A percentile compares a stretch with the other conserved stretches of the same genome.
Conservation (phyloP, 2,329 filamentous ascomycete species). For the Zymoseptoria tritici region DNA sequence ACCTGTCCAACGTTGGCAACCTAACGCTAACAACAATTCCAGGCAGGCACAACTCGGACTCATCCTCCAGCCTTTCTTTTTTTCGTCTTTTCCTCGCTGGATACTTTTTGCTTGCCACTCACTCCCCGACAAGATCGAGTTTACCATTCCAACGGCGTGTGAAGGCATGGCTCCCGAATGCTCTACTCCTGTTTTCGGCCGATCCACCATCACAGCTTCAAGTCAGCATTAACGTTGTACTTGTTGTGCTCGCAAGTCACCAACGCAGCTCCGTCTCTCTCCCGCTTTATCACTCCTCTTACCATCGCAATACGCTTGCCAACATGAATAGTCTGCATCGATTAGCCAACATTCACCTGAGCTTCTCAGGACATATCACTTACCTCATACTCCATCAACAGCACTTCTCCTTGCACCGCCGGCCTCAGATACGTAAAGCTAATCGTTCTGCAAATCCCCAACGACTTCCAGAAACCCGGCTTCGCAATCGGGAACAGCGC, state of each 20-base stretch:
- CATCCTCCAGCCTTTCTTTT: not conserved
- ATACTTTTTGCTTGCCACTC: not conserved
- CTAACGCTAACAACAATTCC: too few relatives aligned
- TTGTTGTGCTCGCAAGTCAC: conserved; percentile 21
- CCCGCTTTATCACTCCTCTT: conserved; percentile 15
- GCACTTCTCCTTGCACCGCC: conserved; percentile 14
- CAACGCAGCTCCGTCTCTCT: conserved; percentile 16
- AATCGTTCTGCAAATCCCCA: conserved; percentile 15
- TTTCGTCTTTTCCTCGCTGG: not conserved
- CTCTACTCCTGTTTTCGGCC: too few relatives aligned
- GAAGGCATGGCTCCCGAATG: not conserved
- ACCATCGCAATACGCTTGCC: conserved; percentile 16
- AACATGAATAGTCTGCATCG: conserved; percentile 17
- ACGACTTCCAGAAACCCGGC: conserved; percentile 14
- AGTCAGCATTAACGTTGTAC: conserved; percentile 21
- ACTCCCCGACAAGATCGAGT: not conserved
- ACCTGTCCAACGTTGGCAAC: not conserved
- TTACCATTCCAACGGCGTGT: not conserved
- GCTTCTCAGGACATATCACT: not conserved
- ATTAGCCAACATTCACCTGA: not conserved
- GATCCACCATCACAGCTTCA: conserved; percentile 1
- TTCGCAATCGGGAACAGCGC: conserved; percentile 11
- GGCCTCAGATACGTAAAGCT: conserved; percentile 17
- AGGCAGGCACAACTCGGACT: too few relatives aligned
- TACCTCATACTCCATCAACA: conserved; percentile 20